A percentile compares a stretch with the other conserved stretches of the same genome.
These are phyloP conservation scores for Sugiyamaella floridensis DNA, from an alignment of 805 yeast genomes.

Conservation along the genomic window DNA sequence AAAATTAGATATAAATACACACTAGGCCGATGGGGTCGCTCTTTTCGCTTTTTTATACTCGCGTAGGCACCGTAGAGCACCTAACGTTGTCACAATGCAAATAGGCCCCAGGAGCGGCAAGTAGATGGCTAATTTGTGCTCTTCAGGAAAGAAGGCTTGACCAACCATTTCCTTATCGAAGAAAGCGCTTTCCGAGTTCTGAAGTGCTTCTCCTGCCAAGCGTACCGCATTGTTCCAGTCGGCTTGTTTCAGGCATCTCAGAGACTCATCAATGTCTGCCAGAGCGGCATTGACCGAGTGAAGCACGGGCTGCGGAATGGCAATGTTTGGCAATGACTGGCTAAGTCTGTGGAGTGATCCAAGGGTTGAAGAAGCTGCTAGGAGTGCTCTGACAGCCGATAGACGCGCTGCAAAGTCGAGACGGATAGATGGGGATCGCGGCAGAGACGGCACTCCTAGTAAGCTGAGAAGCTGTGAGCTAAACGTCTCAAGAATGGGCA, in stretches of 20 bases:
- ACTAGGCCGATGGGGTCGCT: background rate
- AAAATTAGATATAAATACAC: background rate
- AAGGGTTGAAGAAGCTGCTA: constrained; percentile 59
- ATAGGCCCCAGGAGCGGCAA: constrained; percentile 87
- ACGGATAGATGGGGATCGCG: constrained; percentile 54
- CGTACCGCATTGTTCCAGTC: constrained; percentile 36
- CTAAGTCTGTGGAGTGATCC: constrained; percentile 66
- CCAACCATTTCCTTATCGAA: constrained; percentile 94
- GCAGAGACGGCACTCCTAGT: constrained; percentile 57
- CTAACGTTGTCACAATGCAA: constrained; percentile 46
- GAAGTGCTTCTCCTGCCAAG: constrained; percentile 46
- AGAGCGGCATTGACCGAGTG: constrained; percentile 50
- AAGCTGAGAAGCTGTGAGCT: constrained; percentile 67
- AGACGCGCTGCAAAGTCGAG: constrained; percentile 61
- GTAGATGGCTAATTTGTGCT: constrained; percentile 91
- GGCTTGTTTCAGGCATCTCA: constrained; percentile 28
- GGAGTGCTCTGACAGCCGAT: constrained; percentile 51
- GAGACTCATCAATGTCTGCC: constrained; percentile 34
- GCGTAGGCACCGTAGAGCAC: constrained; percentile 24
- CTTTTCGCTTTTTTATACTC: constrained; percentile 16
- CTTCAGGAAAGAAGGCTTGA: constrained; percentile 90
- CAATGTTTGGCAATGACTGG: constrained; percentile 63
- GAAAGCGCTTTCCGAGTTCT: constrained; percentile 66
- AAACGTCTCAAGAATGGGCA: constrained; percentile 58
- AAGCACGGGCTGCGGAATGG: constrained; percentile 71